Evolutionary conservation across 148 eudicot species (phyloP), one percentile per base, ranked within the genome.

Genomic region (Camellia lanceoleosa): DNA sequence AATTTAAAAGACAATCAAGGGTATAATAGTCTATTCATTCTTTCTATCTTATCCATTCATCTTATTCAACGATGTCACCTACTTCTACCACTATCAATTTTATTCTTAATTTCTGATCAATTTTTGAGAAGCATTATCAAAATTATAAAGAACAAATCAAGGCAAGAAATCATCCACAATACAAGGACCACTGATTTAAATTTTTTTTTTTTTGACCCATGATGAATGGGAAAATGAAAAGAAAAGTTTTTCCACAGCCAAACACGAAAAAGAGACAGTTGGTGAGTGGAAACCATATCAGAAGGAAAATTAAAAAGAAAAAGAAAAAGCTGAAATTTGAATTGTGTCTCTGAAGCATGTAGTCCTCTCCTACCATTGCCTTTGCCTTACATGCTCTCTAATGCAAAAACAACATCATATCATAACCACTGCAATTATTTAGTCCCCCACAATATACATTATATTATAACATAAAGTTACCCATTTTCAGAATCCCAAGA

Each of bases 381-480:
- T 54, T 68, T 63, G 75, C 47, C 41, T 30, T 30, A 30, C 38
- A 30, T 30, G 38, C 38, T 30, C 38, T 30, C 38, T 30, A 30
- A 30, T 30, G 38, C 38, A 30, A 58, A 74, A 62, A 54, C 75
- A 82, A 80, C 75, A 82, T 84, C 60, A 75, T 82, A 77, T 73
- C 82, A 83, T 76, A 84, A 75, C 87, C 77, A 84, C 87, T 82
- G 83, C 87, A 86, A 86, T 86, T 81, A 86, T 89, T 85, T 79
- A 85, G 89, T 83, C 85, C 86, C 88, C 87, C 88, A 84, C 88
- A 56, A 30, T 52, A 54, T 62, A 75, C 55, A 54, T 58, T 44
- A 54, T 5, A 70, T 55, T 64, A 69, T 63, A 12, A 42, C 18
- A 44, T 30, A 78, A 76, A 80, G 82, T 23, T 82, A 51, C 75